A percentile compares a stretch with the other conserved stretches of the same genome.
These are phyloP conservation scores for Aspergillus intermedius DNA, from an alignment of 2,329 filamentous ascomycete species.

Conservation along the genomic window DNA sequence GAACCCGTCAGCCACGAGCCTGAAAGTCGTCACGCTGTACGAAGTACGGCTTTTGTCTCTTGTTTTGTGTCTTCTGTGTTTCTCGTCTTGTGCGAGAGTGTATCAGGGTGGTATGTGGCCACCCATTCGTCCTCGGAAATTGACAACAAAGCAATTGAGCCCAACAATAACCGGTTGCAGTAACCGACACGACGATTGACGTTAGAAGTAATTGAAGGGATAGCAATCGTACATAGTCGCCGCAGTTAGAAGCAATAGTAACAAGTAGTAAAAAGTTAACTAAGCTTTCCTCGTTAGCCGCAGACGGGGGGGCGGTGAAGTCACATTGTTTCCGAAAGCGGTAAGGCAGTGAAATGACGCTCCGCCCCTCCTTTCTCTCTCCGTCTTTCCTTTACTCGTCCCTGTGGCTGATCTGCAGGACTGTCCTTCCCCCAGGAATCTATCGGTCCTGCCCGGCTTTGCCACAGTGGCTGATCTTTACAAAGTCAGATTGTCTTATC, in stretches of 20 bases:
- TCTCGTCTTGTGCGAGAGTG: no score
- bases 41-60: neutral
- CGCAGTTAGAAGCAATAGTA: no score
- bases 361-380: neutral
- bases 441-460: no score
- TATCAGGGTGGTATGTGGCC: no score
- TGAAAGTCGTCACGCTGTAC: neutral
- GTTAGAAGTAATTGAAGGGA: neutral
- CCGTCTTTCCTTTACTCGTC: neutral
- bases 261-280: no score
- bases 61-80: neutral
- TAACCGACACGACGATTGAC: neutral
- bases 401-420: no score
- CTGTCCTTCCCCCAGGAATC: no score
- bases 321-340: neutral
- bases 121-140: neutral
- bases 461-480: no score
- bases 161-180: neutral
- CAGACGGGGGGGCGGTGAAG: neutral
- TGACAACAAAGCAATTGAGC: neutral
- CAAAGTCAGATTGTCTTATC: neutral
- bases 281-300: neutral
- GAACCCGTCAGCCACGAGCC: slow-evolving; percentile 3
- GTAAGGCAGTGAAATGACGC: neutral
- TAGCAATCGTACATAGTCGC: neutral